A percentile compares a stretch with the other conserved stretches of the same genome.
Conservation (phyloP, 2,329 filamentous ascomycete genomes). For the Verticillium dahliae region DNA sequence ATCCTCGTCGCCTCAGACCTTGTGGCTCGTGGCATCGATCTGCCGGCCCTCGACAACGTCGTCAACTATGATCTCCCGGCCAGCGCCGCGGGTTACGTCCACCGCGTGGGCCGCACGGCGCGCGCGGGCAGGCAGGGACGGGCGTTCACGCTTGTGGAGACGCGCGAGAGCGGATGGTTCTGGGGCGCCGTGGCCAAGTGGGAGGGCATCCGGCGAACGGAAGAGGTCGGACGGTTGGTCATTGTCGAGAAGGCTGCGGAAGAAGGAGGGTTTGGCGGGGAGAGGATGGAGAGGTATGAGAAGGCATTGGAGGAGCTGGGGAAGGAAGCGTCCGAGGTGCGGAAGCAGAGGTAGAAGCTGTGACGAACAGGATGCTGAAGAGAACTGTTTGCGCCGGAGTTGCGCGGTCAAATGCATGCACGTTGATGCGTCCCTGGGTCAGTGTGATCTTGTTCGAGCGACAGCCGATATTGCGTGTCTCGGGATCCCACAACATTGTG, state of each 20-base stretch:
- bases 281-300: slow-evolving; percentile 41
- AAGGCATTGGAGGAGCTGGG: slow-evolving; percentile 55
- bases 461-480: no score
- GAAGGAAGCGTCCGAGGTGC: slow-evolving; percentile 45
- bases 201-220: slow-evolving; percentile 35
- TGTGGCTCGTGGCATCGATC: slow-evolving; percentile 84
- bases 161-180: slow-evolving; percentile 86
- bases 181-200: slow-evolving; percentile 71
- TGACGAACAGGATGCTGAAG: no score
- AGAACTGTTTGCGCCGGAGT: no score
- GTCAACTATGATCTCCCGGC: slow-evolving; percentile 90
- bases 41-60: slow-evolving; percentile 72
- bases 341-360: slow-evolving; percentile 9
- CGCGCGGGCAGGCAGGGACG: slow-evolving; percentile 68
- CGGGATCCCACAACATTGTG: no score
- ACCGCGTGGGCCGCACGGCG: slow-evolving; percentile 86
- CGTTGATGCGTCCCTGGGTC: no score
- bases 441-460: no score
- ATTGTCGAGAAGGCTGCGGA: slow-evolving; percentile 24
- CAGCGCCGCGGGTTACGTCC: slow-evolving; percentile 77
- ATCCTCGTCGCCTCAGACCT: slow-evolving; percentile 88
- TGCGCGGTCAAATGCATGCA: no score
- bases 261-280: slow-evolving; percentile 35
- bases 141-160: slow-evolving; percentile 81
- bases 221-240: slow-evolving; percentile 40